phyloP scores from a whole-genome alignment of 768 basidiomycete species.

The Lentinula detonsa region DNA sequence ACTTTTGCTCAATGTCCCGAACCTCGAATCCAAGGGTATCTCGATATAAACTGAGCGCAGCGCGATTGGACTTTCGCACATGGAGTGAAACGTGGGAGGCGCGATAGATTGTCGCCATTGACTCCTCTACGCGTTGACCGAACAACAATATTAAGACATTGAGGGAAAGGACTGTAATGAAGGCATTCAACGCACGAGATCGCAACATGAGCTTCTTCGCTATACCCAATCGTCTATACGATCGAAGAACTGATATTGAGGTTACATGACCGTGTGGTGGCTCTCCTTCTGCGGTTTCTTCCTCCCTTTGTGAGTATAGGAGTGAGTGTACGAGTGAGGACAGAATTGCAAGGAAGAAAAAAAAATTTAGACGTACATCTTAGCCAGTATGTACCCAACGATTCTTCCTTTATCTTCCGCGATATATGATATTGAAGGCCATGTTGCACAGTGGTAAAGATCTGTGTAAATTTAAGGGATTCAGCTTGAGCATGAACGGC shows the following conservation, averaged over 20 bases:
- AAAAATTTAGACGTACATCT: slow-evolving; percentile 63
- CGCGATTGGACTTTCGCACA: slow-evolving; percentile 93
- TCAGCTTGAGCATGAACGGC: background rate
- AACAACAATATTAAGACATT: background rate
- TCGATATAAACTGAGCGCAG: slow-evolving; percentile 81
- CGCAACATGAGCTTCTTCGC: slow-evolving; percentile 96
- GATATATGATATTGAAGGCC: slow-evolving; percentile 92
- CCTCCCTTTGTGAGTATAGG: slow-evolving; percentile 48
- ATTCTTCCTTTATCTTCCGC: slow-evolving; percentile 91
- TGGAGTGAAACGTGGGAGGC: slow-evolving; percentile 89
- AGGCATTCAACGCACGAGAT: slow-evolving; percentile 61
- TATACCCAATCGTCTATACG: slow-evolving; percentile 85
- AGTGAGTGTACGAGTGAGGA: background rate
- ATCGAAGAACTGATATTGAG: slow-evolving; percentile 89
- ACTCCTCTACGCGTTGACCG: slow-evolving; percentile 54
- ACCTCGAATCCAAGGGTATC: slow-evolving; percentile 91
- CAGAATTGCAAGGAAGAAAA: background rate
- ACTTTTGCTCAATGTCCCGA: slow-evolving; percentile 82
- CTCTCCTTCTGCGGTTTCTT: slow-evolving; percentile 52
- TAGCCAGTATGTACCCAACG: slow-evolving; percentile 93
- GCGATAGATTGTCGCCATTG: slow-evolving; percentile 83
- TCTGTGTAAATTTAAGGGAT: slow-evolving; percentile 32
- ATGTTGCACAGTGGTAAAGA: slow-evolving; percentile 90
- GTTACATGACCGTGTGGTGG: slow-evolving; percentile 91
- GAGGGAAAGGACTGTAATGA: background rate